These are phyloP conservation scores for Botryotinia globosa DNA, from an alignment of 2,329 filamentous ascomycete species.

Conservation along the genomic window DNA sequence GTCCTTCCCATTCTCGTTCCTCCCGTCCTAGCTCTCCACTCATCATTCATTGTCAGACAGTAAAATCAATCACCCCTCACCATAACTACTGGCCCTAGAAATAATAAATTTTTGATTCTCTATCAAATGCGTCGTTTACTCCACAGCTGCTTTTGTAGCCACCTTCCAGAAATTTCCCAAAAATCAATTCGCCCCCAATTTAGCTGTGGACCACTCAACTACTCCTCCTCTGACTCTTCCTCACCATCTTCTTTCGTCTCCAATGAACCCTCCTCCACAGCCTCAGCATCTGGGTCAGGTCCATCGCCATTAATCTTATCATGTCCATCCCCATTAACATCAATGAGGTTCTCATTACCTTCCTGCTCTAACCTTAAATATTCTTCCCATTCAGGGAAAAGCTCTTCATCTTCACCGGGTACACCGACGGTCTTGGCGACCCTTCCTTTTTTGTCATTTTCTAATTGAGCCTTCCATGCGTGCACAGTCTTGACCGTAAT, in stretches of 20 bases:
- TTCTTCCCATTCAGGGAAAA: slow-evolving; percentile 96
- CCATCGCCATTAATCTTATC: slow-evolving; percentile 27
- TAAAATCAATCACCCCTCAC: neutral
- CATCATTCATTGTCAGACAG: neutral
- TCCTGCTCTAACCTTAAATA: slow-evolving; percentile 79
- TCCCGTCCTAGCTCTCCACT: neutral
- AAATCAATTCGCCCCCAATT: neutral
- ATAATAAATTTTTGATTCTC: neutral
- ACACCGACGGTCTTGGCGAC: slow-evolving; percentile 80
- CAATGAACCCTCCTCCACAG: slow-evolving; percentile 24
- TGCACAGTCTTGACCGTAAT: slow-evolving; percentile 63
- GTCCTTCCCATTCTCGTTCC: neutral
- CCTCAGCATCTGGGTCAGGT: slow-evolving; percentile 29
- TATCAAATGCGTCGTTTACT: neutral
- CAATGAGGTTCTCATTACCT: slow-evolving; percentile 43
- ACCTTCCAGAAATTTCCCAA: neutral
- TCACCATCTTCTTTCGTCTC: slow-evolving; percentile 8
- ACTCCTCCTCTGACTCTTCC: slow-evolving; percentile 5
- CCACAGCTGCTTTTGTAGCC: neutral
- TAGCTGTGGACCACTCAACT: neutral
- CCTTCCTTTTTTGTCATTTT: slow-evolving; percentile 81
- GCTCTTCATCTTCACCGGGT: slow-evolving; percentile 77
- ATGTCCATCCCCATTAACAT: slow-evolving; percentile 31
- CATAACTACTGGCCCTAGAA: neutral
- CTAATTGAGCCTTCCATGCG: slow-evolving; percentile 79